These are phyloP conservation scores for Leptographium procerum DNA, from an alignment of 2,329 filamentous ascomycete species.

Conservation along the genomic window DNA sequence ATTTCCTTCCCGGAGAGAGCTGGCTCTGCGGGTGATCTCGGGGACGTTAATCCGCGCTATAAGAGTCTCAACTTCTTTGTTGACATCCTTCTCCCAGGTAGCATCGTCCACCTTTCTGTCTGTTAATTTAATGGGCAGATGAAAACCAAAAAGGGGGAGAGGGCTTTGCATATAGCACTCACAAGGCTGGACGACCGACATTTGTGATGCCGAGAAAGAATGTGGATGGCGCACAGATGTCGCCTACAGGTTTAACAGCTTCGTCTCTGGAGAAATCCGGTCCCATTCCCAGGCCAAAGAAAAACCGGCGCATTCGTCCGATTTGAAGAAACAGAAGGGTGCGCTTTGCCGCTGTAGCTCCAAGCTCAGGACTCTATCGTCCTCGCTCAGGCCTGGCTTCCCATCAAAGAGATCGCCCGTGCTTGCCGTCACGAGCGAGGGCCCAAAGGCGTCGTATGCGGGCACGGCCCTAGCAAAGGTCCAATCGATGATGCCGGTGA, in stretches of 20 bases:
- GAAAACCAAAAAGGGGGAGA: too few relatives aligned
- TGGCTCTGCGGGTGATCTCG: too few relatives aligned
- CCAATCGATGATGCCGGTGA: conserved; percentile 24
- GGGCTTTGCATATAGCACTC: too few relatives aligned
- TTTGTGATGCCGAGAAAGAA: not conserved
- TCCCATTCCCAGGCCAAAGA: conserved; percentile 2
- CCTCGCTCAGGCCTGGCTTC: not conserved
- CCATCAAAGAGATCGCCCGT: not conserved
- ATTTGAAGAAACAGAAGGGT: not conserved
- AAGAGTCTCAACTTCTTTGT: not conserved
- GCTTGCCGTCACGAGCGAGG: not conserved
- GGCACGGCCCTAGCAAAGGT: conserved; percentile 24
- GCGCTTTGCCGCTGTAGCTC: not conserved
- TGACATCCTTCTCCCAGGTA: not conserved
- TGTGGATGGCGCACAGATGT: conserved; percentile 2
- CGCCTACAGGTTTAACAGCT: not conserved
- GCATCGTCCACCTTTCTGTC: not conserved
- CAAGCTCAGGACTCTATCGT: not conserved
- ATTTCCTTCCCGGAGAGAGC: too few relatives aligned
- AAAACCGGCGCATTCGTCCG: conserved; percentile 3
- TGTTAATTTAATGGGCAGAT: too few relatives aligned
- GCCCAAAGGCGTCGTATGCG: conserved; percentile 23
- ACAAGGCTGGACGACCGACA: too few relatives aligned
- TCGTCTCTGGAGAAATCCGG: not conserved
- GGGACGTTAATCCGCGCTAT: not conserved